A percentile compares a stretch with the other conserved stretches of the same genome.
Conservation (phyloP, 805 yeast species). For the Starmerella sp. region DNA sequence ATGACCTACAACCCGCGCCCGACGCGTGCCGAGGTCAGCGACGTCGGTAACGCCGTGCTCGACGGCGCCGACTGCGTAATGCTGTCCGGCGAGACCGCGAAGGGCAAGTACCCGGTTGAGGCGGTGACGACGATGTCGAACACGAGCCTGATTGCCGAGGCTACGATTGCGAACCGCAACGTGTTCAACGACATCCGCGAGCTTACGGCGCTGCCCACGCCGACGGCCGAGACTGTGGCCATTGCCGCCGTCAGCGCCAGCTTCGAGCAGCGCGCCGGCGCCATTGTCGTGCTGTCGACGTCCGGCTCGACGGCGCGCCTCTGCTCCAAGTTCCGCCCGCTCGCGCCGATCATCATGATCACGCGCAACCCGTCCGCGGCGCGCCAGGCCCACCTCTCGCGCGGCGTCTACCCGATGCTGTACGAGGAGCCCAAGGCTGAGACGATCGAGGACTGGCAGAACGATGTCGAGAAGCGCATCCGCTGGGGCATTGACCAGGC, state of each 20-base stretch:
- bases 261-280: slow-evolving; percentile 92
- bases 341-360: slow-evolving; percentile 94
- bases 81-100: slow-evolving; percentile 99
- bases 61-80: slow-evolving; percentile 99
- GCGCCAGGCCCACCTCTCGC: slow-evolving; percentile 88
- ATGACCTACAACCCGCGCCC: slow-evolving; percentile 99
- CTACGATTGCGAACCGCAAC: slow-evolving; percentile 78
- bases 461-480: slow-evolving; percentile 91
- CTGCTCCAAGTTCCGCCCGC: slow-evolving; percentile 94
- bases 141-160: slow-evolving; percentile 92
- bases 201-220: slow-evolving; percentile 76
- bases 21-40: slow-evolving; percentile 98
- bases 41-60: slow-evolving; percentile 96
- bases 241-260: slow-evolving; percentile 94
- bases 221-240: slow-evolving; percentile 92
- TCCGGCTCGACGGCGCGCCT: slow-evolving; percentile 93
- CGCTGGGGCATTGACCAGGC: slow-evolving; percentile 89
- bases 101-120: slow-evolving; percentile 96
- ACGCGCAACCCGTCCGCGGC: slow-evolving; percentile 92
- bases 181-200: slow-evolving; percentile 80
- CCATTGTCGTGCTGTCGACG: slow-evolving; percentile 90
- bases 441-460: slow-evolving; percentile 72
- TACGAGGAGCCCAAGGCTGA: slow-evolving; percentile 48
- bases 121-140: slow-evolving; percentile 99
- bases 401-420: slow-evolving; percentile 97